Conservation (phyloP, 768 basidiomycete species). For the Leucogyrophana mollusca region DNA sequence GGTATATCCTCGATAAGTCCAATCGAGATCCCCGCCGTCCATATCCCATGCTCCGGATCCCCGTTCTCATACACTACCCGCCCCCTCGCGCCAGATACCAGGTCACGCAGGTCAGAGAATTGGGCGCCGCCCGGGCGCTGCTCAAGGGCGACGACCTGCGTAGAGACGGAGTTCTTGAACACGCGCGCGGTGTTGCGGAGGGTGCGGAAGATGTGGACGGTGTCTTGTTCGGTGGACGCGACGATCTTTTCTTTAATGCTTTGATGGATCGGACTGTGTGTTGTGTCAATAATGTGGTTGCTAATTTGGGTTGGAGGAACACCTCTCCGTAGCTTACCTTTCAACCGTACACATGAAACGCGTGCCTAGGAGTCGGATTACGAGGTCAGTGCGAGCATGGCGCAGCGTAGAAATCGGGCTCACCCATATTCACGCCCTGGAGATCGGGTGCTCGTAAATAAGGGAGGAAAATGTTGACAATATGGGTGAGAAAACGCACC, state of each 20-base stretch:
- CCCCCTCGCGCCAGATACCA: conserved; percentile 72
- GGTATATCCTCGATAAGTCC: conserved; percentile 84
- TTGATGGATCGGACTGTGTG: conserved; percentile 75
- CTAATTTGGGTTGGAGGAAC: background rate
- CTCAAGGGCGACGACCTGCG: conserved; percentile 86
- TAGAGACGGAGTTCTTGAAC: conserved; percentile 79
- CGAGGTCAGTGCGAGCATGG: background rate
- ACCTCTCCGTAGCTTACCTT: conserved; percentile 41
- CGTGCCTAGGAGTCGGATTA: conserved; percentile 42
- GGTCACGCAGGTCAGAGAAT: conserved; percentile 80
- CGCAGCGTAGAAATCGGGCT: conserved; percentile 7
- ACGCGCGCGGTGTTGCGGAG: conserved; percentile 83
- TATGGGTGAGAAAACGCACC: conserved; percentile 41
- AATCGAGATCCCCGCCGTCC: conserved; percentile 65
- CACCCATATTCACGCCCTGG: conserved; percentile 86
- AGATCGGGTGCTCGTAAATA: background rate
- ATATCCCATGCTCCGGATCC: conserved; percentile 85
- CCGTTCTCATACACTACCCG: conserved; percentile 78
- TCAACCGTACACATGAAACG: conserved; percentile 93
- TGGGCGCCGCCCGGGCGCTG: conserved; percentile 78
- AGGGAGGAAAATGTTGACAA: background rate
- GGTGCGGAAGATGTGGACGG: conserved; percentile 88
- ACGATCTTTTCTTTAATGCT: conserved; percentile 92
- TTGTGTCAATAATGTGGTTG: conserved; percentile 1
- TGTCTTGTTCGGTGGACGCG: conserved; percentile 77